These are phyloP conservation scores for Corymbia maculata DNA, from an alignment of 345 rosid genomes.

Conservation along the genomic window DNA sequence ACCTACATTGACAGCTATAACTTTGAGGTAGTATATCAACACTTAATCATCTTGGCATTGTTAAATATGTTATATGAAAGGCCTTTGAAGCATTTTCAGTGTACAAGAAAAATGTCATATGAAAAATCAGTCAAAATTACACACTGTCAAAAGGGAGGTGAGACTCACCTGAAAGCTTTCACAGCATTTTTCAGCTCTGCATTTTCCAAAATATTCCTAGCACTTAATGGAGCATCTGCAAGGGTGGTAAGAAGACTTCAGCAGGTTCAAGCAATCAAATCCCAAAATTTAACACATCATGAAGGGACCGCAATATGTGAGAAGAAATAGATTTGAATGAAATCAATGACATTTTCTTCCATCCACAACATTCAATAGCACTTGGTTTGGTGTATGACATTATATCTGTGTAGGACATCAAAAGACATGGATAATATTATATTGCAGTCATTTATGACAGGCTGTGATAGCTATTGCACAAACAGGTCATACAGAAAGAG, in stretches of 20 bases:
- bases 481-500: not conserved
- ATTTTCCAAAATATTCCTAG: conserved; percentile 86
- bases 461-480: not conserved
- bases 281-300: not conserved
- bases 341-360: not conserved
- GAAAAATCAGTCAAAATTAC: not conserved
- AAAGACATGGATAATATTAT: not conserved
- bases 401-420: not conserved
- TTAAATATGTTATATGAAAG: not conserved
- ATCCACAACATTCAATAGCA: not conserved
- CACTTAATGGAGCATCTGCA: conserved; percentile 66
- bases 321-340: not conserved
- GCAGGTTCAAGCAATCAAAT: not conserved
- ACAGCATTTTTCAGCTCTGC: conserved; percentile 77
- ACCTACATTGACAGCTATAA: not conserved
- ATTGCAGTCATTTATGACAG: not conserved
- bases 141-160: not conserved
- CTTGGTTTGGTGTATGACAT: not conserved
- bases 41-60: not conserved
- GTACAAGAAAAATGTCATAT: not conserved
- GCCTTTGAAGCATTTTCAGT: not conserved
- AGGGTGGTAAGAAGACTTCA: not conserved
- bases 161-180: conserved; percentile 62
- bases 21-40: not conserved
- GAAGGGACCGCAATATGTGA: not conserved